Conservation (phyloP, 2,329 filamentous ascomycete species). For the Fusarium pininemorale region DNA sequence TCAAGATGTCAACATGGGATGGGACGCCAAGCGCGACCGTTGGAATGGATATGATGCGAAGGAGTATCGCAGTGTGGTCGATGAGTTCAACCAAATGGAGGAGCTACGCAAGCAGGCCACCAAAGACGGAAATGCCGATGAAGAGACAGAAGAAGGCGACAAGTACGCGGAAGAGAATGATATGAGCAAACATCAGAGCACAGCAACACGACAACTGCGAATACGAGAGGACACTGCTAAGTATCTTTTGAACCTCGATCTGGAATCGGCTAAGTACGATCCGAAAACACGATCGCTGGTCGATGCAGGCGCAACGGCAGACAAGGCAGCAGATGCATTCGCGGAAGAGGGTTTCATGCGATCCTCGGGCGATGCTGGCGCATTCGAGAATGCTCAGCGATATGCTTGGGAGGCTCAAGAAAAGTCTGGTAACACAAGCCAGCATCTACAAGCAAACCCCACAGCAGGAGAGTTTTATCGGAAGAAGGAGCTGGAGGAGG, state of each 20-base stretch:
- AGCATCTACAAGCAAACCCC: conserved; percentile 95
- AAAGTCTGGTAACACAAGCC: conserved; percentile 76
- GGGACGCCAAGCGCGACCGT: conserved; percentile 96
- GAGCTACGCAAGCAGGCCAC: conserved; percentile 70
- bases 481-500: conserved; percentile 81
- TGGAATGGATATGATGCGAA: conserved; percentile 98
- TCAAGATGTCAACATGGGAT: conserved; percentile 86
- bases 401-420: conserved; percentile 98
- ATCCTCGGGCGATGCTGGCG: conserved; percentile 87
- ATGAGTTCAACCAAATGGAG: conserved; percentile 89
- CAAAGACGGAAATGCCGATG: conserved; percentile 58
- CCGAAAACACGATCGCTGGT: conserved; percentile 94
- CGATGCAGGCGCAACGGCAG: conserved; percentile 80
- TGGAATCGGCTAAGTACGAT: conserved; percentile 97
- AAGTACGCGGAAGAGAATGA: conserved; percentile 95
- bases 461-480: conserved; percentile 88
- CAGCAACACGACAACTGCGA: conserved; percentile 87
- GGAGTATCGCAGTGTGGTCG: conserved; percentile 86
- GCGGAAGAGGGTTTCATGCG: conserved; percentile 94
- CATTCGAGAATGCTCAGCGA: conserved; percentile 87
- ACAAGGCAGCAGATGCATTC: conserved; percentile 82
- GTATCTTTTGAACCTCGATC: conserved; percentile 91
- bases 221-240: conserved; percentile 97
- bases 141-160: conserved; percentile 67
- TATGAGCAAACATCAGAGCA: conserved; percentile 93